Evolutionary conservation across 1,284 basidiomycete species (phyloP).

Genomic region (Moniliophthora roreri): DNA sequence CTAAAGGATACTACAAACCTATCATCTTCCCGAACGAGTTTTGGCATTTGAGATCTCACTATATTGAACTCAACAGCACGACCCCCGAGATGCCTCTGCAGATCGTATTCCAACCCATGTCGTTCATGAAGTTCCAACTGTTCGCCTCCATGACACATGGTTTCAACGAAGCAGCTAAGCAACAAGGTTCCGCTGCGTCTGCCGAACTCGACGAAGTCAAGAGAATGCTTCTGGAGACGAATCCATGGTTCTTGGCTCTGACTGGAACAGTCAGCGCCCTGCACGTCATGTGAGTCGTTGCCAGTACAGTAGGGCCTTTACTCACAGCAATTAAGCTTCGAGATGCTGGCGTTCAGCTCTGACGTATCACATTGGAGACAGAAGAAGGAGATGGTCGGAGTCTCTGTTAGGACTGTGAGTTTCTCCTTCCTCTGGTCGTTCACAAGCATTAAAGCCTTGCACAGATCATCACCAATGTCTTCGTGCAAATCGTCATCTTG

Average conservation of each 20-base stretch:
- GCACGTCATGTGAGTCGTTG: constrained; percentile 73
- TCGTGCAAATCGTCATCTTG: constrained; percentile 87
- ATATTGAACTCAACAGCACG: constrained; percentile 78
- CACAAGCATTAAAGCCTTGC: constrained; percentile 4
- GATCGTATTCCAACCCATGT: constrained; percentile 83
- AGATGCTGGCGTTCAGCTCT: constrained; percentile 92
- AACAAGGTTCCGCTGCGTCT: constrained; percentile 59
- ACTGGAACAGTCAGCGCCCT: constrained; percentile 83
- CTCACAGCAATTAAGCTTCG: constrained; percentile 59
- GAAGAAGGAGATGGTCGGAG: constrained; percentile 86
- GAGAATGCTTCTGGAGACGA: constrained; percentile 92
- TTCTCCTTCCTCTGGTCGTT: constrained; percentile 7
- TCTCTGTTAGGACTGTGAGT: constrained; percentile 68
- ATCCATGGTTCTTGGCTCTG: constrained; percentile 84
- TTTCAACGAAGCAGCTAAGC: constrained; percentile 80
- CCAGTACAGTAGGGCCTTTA: not conserved
- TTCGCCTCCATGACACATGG: constrained; percentile 80
- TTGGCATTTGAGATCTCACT: constrained; percentile 83
- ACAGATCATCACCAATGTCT: constrained; percentile 89
- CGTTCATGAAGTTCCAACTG: constrained; percentile 83
- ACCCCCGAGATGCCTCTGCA: constrained; percentile 75
- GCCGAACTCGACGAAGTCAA: constrained; percentile 92
- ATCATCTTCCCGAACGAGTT: constrained; percentile 95
- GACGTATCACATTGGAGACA: constrained; percentile 96
- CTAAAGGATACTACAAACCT: constrained; percentile 76